Evolutionary conservation across 495 filamentous ascomycete species (phyloP), one percentile per base, ranked within the genome.

Genomic region (Pyrenopolyporus hunteri): DNA sequence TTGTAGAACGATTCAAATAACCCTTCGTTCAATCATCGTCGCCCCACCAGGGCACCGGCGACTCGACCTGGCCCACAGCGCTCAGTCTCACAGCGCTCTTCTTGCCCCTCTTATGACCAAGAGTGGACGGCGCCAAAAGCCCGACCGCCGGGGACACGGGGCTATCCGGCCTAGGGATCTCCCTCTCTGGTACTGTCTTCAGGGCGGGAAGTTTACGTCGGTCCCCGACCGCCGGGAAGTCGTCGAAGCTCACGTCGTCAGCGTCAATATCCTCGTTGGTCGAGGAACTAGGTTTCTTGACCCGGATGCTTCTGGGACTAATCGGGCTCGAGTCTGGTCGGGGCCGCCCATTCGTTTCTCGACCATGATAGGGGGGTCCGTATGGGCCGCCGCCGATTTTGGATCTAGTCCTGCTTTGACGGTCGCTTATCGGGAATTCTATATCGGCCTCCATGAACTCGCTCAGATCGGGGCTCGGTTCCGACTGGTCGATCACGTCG

Each of bases 61-160:
- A 58, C 32, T 54, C 67, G 14, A 67, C 57, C 25, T 69, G 69
- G 10, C 78, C 78, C 17, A 81, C 76, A 2, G 78, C 78, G 45
- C 78, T 81, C 37, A 81, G 53, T 35, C 78, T 71, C 22, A 75
- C 75, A 16, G 71, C 68, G 63, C 77, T 80, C 65, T 76, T 77
- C 53, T 75, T 72, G 55, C 61, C 69, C 70, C 78, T 66, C 64
- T 68, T 59, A 59, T 67, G 43, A 47, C 64, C 56, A 56, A 50
- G 22, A 4, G 43, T 50, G 13, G 63, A 44, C n/a, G 67, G 57
- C 22, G 70, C 53, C 19, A 73, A 28, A 2, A 66, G 10, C 2
- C 47, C 70, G 17, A 66, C 67, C 4, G 51, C 51, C 4, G 72
- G 68, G 2, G 75, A 73, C 11, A 75, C 63, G 6, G 76, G 74